These are phyloP conservation scores for Moricandia arvensis DNA, from an alignment of 345 rosid species.

Conservation along the genomic window DNA sequence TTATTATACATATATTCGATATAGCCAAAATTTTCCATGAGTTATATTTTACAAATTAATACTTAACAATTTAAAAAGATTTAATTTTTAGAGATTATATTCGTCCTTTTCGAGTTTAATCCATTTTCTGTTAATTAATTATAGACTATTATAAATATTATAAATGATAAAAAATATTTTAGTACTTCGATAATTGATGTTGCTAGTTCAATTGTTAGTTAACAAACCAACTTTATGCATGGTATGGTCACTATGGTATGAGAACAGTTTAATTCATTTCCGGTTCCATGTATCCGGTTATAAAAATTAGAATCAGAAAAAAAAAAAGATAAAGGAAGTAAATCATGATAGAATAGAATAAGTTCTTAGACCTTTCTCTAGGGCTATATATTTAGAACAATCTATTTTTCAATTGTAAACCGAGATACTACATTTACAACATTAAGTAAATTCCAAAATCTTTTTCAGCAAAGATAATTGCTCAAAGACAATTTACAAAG, in stretches of 20 bases:
- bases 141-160: too few species aligned
- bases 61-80: too few species aligned
- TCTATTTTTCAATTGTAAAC: neutral
- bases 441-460: neutral
- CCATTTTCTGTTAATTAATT: too few species aligned
- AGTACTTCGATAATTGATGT: too few species aligned
- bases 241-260: neutral
- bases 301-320: neutral
- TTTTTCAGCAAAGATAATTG: neutral
- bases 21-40: too few species aligned
- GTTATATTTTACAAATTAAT: too few species aligned
- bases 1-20: too few species aligned
- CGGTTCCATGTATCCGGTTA: neutral
- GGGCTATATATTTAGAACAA: neutral
- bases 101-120: too few species aligned
- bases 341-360: neutral
- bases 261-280: neutral
- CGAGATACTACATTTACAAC: neutral
- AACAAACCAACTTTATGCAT: too few species aligned
- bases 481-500: neutral
- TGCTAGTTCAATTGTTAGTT: too few species aligned
- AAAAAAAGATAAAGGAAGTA: neutral
- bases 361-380: constrained; percentile 8
- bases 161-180: too few species aligned
- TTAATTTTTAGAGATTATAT: too few species aligned